Percentiles rank a stretch among this genome's conserved stretches.
These are phyloP conservation scores for Penicillium daleae DNA, from an alignment of 495 filamentous ascomycete species.

Conservation along the genomic window DNA sequence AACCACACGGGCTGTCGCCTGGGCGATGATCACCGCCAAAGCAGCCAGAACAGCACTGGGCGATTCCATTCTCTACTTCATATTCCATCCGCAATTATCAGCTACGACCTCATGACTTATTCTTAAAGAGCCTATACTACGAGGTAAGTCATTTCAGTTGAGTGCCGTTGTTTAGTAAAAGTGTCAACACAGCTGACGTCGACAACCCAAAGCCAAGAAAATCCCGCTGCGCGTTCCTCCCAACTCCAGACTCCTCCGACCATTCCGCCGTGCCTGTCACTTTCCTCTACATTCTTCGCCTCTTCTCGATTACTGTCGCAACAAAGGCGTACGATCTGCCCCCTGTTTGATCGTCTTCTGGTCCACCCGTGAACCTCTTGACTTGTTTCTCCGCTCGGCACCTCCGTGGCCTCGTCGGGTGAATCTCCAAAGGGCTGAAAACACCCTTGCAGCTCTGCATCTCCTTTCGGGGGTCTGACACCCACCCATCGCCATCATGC, in stretches of 20 bases:
- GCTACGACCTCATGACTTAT: neutral
- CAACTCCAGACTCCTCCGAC: neutral
- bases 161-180: neutral
- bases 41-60: neutral
- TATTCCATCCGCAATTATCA: neutral
- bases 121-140: neutral
- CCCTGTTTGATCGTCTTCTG: neutral
- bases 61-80: slow-evolving; percentile 1
- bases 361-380: neutral
- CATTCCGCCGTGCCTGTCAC: slow-evolving; percentile 7
- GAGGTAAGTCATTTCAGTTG: neutral
- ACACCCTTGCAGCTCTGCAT: slow-evolving; percentile 31
- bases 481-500: slow-evolving; percentile 28
- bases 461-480: neutral
- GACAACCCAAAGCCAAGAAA: slow-evolving; percentile 6
- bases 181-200: slow-evolving; percentile 9
- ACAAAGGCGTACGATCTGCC: neutral
- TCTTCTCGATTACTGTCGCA: neutral
- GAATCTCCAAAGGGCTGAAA: slow-evolving; percentile 20
- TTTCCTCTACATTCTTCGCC: slow-evolving; percentile 6
- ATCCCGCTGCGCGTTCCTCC: slow-evolving; percentile 10
- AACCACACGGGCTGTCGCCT: slow-evolving; percentile 35
- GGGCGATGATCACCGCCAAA: slow-evolving; percentile 24
- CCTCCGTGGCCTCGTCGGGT: slow-evolving; percentile 13
- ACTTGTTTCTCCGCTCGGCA: slow-evolving; percentile 7